Evolutionary conservation across 768 basidiomycete genomes (phyloP), one percentile per base, ranked within the genome.

Genomic region (Strobilomyces confusus): DNA sequence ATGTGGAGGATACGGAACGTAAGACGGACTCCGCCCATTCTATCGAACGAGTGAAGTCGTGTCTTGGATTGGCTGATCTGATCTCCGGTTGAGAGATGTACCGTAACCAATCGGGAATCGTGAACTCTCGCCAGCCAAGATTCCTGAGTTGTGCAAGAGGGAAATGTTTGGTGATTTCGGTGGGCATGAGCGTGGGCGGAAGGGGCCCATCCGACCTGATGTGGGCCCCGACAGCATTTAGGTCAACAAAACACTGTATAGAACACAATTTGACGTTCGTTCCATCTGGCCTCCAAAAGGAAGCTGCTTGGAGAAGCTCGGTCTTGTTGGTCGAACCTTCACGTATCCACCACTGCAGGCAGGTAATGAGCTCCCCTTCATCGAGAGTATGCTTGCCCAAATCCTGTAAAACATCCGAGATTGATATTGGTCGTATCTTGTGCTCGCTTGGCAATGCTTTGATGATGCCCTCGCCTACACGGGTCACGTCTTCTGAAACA

Each of bases 61-160:
- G 77, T 40, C 82, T 78, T 0, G 67, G 55, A 22, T 75, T 64
- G 1, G 69, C 23, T 5, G 29, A 71, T 9, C 65, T 55, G 30
- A 80, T 71, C 4, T 73, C 59, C 0, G 79, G 71, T 34, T 73
- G 73, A n/a, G 79, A 74, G 42, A 95, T 72, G 69, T 85, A 77
- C n/a, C 69, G 69, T 44, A 94, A 59, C 89, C 93, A 97, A 5
- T 87, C 80, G 3, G 75, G 62, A 13, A 93, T 63, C 0, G 80
- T 76, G 6, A 98, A 73, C 65, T 94, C 91, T 15, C 73, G 72
- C 88, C 92, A 94, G 1, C 81, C 82, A 95, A 87, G 5, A 79
- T 73, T 2, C 69, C 52, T 3, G 92, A 72, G 13, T 76, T 72
- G 4, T 75, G n/a, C 75, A 0, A 76, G 62, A 15, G 75, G 61